Evolutionary conservation across 2,329 filamentous ascomycete species (phyloP).

Genomic region (Aspergillus texensis): DNA sequence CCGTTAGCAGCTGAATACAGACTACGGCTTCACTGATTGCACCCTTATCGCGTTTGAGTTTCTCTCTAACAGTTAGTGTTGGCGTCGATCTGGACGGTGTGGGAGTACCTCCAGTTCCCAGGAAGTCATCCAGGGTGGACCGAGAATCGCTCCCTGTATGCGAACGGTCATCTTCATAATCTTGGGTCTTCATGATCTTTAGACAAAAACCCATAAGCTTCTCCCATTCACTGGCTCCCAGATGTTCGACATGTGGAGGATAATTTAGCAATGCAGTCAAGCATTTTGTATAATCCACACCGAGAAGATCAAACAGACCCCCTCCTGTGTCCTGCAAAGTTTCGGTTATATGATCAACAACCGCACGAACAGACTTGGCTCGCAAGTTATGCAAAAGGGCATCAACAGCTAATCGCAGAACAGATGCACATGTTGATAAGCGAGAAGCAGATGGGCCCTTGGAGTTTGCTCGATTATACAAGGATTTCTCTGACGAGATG

Average conservation of each 20-base stretch:
- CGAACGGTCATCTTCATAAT: constrained; percentile 31
- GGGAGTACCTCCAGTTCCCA: constrained; percentile 30
- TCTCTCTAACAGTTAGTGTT: constrained; percentile 29
- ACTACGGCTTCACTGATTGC: constrained; percentile 61
- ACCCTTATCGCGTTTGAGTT: constrained; percentile 32
- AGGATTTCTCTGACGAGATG: constrained; percentile 69
- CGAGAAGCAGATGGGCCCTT: constrained; percentile 57
- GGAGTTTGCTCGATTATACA: constrained; percentile 58
- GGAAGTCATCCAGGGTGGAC: constrained; percentile 30
- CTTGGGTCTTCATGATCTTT: constrained; percentile 55
- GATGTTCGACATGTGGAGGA: constrained; percentile 77
- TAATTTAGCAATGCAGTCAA: constrained; percentile 71
- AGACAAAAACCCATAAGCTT: constrained; percentile 70
- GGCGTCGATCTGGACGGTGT: constrained; percentile 35
- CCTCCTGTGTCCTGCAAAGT: constrained; percentile 66
- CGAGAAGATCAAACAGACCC: constrained; percentile 68
- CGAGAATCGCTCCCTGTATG: constrained; percentile 32
- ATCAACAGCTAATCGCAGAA: constrained; percentile 71
- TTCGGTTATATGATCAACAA: constrained; percentile 81
- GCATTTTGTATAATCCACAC: constrained; percentile 77
- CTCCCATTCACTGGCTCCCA: constrained; percentile 70
- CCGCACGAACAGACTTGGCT: constrained; percentile 73
- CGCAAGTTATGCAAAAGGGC: constrained; percentile 70
- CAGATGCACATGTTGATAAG: constrained; percentile 69
- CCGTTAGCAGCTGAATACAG: constrained; percentile 66